Base-by-base conservation (phyloP, 1,139 yeast species). In the Saccharomyces hybrid region DNA sequence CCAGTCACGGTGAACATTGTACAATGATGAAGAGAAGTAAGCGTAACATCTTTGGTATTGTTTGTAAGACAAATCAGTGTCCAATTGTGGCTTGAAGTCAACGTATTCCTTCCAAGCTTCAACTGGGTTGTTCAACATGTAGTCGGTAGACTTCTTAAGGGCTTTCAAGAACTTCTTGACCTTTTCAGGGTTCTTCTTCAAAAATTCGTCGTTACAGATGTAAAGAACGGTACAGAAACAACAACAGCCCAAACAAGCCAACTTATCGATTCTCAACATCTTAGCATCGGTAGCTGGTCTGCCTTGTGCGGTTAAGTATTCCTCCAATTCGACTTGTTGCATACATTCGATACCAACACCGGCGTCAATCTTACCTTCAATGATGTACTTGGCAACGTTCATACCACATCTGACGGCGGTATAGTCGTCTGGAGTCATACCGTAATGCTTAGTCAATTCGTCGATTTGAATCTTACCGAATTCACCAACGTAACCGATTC, bases 371-470 rank as follows among this genome's bases (percentile, higher is more conserved):
- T 74, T 72, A 42, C 82, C 83, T 56, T 78, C 81, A 55, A 80
- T 76, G 61, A 80, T 79, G 61, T 75, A 75, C 63, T 78, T 78
- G 56, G 83, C 81, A 51, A 80, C 83, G 61, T 80, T 80, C 84
- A 80, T 80, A 52, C 84, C 83, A 61, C 83, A 79, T 66, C 83
- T 74, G 51, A 80, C 81, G n/a, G 83, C 81, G 53, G 82, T 78
- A 66, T 79, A 80, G 64, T 80, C 83, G 46, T 72, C 72, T 26
- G 82, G 82, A 34, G 74, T 74, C 82, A 79, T 78, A 42, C 82
- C 82, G 60, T 76, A 79, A 66, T 79, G 78, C 60, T 77, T 75
- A 59, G 82, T 78, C 62, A 80, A 71, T 64, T 80, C 84, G 61
- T 80, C 83, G 54, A 80, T 70, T 66, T 80, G 84, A 60, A 80